Conservation (phyloP, 108 stramenopile species). For the Mediolabrus comicus region DNA sequence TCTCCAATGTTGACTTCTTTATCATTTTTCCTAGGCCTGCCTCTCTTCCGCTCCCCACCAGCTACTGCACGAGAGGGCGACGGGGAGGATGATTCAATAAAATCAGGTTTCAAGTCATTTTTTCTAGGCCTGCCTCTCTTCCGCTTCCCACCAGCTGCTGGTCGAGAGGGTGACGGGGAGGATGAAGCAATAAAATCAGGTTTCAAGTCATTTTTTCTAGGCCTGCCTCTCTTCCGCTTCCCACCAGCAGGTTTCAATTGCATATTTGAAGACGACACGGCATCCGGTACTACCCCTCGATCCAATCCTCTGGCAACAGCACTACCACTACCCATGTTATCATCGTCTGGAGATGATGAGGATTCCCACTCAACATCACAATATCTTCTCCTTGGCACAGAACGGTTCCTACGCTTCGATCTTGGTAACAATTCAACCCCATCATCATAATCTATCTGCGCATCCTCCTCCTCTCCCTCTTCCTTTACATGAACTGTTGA, state of each 20-base stretch:
- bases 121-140: not conserved
- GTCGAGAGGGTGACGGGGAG: not conserved
- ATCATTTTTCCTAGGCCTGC: not conserved
- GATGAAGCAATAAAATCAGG: not conserved
- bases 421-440: not conserved
- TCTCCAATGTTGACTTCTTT: slow-evolving; percentile 3
- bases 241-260: too few relatives aligned
- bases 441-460: too few relatives aligned
- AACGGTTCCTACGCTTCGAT: not conserved
- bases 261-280: not conserved
- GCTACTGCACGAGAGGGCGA: not conserved
- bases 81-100: not conserved
- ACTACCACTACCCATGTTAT: not conserved
- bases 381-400: not conserved
- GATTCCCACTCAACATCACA: not conserved
- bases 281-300: not conserved
- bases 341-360: not conserved
- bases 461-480: not conserved
- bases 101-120: too few relatives aligned
- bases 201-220: not conserved
- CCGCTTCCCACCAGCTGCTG: not conserved
- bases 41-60: not conserved
- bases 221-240: not conserved
- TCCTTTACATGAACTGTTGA: not conserved
- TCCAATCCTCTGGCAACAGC: too few relatives aligned